These are phyloP conservation scores for Colletotrichum salicis DNA, from an alignment of 2,329 filamentous ascomycete species.

Conservation along the genomic window DNA sequence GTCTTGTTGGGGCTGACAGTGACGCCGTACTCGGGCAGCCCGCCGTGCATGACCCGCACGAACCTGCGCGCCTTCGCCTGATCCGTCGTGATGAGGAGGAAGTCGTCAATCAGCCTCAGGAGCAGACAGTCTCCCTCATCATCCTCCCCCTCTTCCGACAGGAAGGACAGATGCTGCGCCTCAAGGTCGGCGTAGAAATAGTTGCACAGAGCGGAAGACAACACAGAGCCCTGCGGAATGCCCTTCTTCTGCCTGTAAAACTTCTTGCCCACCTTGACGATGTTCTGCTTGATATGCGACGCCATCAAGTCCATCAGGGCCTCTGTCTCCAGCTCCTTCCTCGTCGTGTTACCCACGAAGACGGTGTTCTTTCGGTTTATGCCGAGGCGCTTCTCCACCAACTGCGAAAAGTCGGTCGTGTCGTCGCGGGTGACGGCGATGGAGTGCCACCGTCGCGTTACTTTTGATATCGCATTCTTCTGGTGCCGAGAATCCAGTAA, in stretches of 20 bases:
- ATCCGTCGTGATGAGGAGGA: constrained; percentile 84
- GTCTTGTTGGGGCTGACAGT: constrained; percentile 81
- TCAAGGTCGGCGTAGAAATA: constrained; percentile 96
- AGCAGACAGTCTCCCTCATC: constrained; percentile 67
- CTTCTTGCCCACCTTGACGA: constrained; percentile 88
- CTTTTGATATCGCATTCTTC: constrained; percentile 48
- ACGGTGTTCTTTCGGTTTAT: constrained; percentile 72
- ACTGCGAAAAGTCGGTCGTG: constrained; percentile 54
- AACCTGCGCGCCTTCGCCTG: constrained; percentile 75
- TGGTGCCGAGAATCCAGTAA: constrained; percentile 36
- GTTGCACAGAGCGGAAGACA: constrained; percentile 90
- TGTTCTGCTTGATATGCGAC: constrained; percentile 84
- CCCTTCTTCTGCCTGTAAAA: constrained; percentile 88
- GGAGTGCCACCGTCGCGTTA: constrained; percentile 62
- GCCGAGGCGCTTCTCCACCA: constrained; percentile 53
- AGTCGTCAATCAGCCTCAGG: constrained; percentile 90
- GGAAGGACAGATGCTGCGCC: constrained; percentile 72
- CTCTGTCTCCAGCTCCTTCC: constrained; percentile 65
- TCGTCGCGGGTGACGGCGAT: constrained; percentile 59
- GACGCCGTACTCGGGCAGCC: constrained; percentile 83
- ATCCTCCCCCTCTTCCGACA: constrained; percentile 54
- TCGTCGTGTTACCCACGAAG: constrained; percentile 77
- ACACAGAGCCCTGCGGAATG: constrained; percentile 91
- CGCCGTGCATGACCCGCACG: constrained; percentile 81
- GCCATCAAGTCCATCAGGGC: constrained; percentile 76